These are phyloP conservation scores for Tieghemostelium lacteum DNA, from an alignment of 78 protist species.

Conservation along the genomic window DNA sequence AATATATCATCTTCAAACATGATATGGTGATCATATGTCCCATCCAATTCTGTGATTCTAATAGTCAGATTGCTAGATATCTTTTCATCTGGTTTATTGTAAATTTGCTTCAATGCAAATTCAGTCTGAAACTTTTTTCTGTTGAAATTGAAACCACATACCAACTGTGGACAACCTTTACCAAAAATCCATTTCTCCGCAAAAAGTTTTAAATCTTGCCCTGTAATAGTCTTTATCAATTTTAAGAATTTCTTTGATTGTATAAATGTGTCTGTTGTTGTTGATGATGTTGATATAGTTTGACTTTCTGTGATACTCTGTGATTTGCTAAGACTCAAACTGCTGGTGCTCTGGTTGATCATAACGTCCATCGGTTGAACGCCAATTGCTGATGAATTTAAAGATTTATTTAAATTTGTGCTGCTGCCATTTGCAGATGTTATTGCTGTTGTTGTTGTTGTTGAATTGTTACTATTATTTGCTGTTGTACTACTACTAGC, in stretches of 20 bases:
- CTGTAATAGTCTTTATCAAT: slow-evolving; percentile 70
- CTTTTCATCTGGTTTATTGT: slow-evolving; percentile 49
- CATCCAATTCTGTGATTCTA: slow-evolving; percentile 63
- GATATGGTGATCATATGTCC: slow-evolving; percentile 67
- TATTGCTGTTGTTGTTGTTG: slow-evolving; percentile 2
- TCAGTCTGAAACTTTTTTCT: slow-evolving; percentile 73
- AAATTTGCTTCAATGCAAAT: slow-evolving; percentile 65
- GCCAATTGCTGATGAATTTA: background rate
- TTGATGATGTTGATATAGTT: background rate
- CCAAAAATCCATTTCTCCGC: slow-evolving; percentile 82
- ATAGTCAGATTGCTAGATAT: slow-evolving; percentile 38
- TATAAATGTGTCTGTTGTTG: slow-evolving; percentile 31
- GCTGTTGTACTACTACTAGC: too few species aligned
- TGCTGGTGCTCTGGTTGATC: too few species aligned
- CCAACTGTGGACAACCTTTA: slow-evolving; percentile 55
- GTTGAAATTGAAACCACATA: slow-evolving; percentile 75
- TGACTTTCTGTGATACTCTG: background rate
- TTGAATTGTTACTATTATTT: background rate
- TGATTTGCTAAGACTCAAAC: too few species aligned
- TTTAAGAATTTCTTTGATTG: slow-evolving; percentile 77
- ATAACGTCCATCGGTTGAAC: background rate
- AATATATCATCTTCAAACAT: slow-evolving; percentile 66
- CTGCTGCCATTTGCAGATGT: background rate
- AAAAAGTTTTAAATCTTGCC: slow-evolving; percentile 69
- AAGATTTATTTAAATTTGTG: background rate